A percentile compares a stretch with the other conserved stretches of the same genome.
phyloP scores from a whole-genome alignment of 1,139 yeast species.

The Suhomyces choctaworum region DNA sequence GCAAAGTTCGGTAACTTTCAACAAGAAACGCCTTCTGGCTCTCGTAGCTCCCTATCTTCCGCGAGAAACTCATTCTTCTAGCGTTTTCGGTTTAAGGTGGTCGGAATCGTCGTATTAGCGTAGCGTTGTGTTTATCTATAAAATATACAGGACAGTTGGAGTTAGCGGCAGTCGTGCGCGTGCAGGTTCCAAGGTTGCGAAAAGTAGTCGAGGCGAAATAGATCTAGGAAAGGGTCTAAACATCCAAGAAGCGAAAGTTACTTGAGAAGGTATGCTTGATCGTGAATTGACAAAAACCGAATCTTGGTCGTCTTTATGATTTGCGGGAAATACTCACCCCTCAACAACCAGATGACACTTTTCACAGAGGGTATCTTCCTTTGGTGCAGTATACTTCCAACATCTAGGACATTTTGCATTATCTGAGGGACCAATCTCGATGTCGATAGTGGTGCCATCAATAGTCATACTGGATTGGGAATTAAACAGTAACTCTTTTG shows the following conservation, averaged over 20 bases:
- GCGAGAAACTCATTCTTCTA: slow-evolving; percentile 5
- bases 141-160: no score
- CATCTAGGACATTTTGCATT: slow-evolving; percentile 83
- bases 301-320: no score
- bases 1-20: slow-evolving; percentile 18
- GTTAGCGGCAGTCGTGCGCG: no score
- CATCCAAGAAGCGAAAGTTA: no score
- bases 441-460: slow-evolving; percentile 29
- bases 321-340: no score
- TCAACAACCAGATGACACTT: slow-evolving; percentile 60
- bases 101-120: no score
- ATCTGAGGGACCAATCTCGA: slow-evolving; percentile 46
- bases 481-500: not conserved
- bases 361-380: slow-evolving; percentile 56
- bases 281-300: no score
- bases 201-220: no score
- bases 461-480: slow-evolving; percentile 15
- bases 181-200: no score
- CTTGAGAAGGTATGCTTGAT: no score
- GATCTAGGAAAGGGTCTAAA: no score
- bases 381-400: slow-evolving; percentile 72
- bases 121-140: no score
- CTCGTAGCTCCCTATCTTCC: slow-evolving; percentile 23
- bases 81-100: not conserved
- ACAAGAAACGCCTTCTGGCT: slow-evolving; percentile 21